Conservation (phyloP, 2,329 filamentous ascomycete genomes). For the Lasiodiplodia theobromae region DNA sequence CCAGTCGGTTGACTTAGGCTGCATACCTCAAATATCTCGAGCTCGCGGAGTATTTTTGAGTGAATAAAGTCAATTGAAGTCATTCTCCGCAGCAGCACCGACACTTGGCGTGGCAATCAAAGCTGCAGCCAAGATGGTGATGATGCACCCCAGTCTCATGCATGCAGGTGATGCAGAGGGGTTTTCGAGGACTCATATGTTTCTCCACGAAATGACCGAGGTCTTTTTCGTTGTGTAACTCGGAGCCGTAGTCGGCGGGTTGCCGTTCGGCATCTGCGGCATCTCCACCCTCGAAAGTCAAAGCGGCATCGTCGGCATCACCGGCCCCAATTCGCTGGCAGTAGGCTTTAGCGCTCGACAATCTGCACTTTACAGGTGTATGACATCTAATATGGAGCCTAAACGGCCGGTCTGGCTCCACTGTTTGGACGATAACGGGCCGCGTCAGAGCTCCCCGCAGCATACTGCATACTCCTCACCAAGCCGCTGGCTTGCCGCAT, state of each 20-base stretch:
- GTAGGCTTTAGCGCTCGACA: neutral
- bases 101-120: no score
- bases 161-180: conserved; percentile 3
- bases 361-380: neutral
- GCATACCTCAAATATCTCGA: neutral
- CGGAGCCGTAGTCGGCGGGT: conserved; percentile 1
- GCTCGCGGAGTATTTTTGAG: neutral
- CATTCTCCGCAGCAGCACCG: neutral
- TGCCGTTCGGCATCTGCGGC: conserved; percentile 24
- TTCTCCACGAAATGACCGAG: neutral
- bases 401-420: neutral
- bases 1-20: neutral
- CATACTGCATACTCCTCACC: conserved; percentile 7
- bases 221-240: neutral
- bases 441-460: neutral
- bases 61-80: neutral
- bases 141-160: neutral
- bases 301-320: conserved; percentile 14
- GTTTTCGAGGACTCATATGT: neutral
- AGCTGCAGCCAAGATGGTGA: neutral
- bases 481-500: conserved; percentile 5
- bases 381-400: neutral
- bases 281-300: conserved; percentile 1
- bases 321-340: neutral
- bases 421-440: neutral